Evolutionary conservation across 768 basidiomycete genomes (phyloP), one percentile per base, ranked within the genome.

Genomic region (Omphalotus guepiniiformis): DNA sequence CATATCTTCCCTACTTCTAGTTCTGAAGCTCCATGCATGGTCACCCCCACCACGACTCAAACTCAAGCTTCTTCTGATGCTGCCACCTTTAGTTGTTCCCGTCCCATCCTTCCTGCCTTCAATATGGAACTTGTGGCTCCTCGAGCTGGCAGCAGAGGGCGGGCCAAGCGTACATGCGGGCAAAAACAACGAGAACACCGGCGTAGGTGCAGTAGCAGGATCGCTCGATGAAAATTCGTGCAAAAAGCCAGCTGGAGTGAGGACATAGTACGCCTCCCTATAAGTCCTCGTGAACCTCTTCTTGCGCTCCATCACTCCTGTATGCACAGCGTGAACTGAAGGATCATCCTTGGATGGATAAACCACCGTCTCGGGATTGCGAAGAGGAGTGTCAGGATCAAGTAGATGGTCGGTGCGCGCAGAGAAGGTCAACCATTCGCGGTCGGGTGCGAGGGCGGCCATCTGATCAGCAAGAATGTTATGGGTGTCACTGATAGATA

Each of bases 151-250:
- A 2, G 80, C 58, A 2, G 86, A 85, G 2, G 95, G 89, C 1
- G 96, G 95, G 26, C 96, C 96, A 32, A 98, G 83, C 0, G 94
- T 98, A 67, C 96, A 98, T 38, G 85, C 80, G 1, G 96, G 95
- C 1, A 98, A 76, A 80, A 98, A 98, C 40, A 98, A 71, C 7
- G 79, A 83, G 67, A 94, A 95, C 6, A 82, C 63, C 7, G 96
- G 95, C 22, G 68, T 65, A 30, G 72, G 66, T 44, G 78, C 74
- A 42, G 68, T 69, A 40, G 66, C 58, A 22, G 66, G 54, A 12
- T 73, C 71, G 0, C 88, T 83, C 62, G 96, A 93, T 13, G 85
- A 86, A 65, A 87, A 96, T 61, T 94, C 92, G 72, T 98, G 96
- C 25, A 99, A 74, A 77, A 93, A 99, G 1, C 96, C 96, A 15